Conservation (phyloP, 176 grass and related monocot genomes). For the Bolboschoenus planiculmis region DNA sequence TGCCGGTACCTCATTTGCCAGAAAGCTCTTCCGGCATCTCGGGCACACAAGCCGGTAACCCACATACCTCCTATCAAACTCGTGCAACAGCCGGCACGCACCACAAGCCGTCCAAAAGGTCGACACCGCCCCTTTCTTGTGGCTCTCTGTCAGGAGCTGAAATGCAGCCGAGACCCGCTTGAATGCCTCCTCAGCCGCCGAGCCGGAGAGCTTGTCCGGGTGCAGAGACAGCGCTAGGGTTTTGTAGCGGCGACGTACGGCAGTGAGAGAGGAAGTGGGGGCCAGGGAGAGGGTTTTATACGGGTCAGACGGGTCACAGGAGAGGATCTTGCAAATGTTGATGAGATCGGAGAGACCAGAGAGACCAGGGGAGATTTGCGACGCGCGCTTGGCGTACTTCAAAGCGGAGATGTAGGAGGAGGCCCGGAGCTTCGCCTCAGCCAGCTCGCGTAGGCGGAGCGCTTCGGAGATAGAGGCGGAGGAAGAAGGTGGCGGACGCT, state of each 20-base stretch:
- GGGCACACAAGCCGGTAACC: conserved; percentile 77
- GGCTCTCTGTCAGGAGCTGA: conserved; percentile 37
- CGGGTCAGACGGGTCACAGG: conserved; percentile 39
- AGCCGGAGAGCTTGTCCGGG: conserved; percentile 11
- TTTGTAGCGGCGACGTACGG: conserved; percentile 62
- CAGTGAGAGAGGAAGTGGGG: conserved; percentile 4
- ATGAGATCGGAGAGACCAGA: conserved; percentile 27
- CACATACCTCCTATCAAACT: conserved; percentile 75
- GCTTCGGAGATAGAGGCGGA: background rate
- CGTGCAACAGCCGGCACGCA: conserved; percentile 74
- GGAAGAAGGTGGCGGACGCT: background rate
- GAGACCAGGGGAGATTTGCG: conserved; percentile 31
- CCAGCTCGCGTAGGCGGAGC: conserved; percentile 33
- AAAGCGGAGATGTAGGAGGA: conserved; percentile 41
- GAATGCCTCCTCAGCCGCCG: conserved; percentile 51
- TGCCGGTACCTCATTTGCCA: conserved; percentile 55
- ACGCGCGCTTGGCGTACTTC: conserved; percentile 65
- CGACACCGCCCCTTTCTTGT: background rate
- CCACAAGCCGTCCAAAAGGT: conserved; percentile 91
- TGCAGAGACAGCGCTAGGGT: conserved; percentile 54
- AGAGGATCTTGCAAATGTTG: conserved; percentile 52
- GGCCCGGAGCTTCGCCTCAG: conserved; percentile 40
- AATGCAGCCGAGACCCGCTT: conserved; percentile 44
- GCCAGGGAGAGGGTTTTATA: conserved; percentile 43
- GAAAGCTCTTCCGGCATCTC: conserved; percentile 74